Evolutionary conservation across 352 stramenopile genomes (phyloP), one percentile per base, ranked within the genome.

Genomic region (Phytophthora lateralis): DNA sequence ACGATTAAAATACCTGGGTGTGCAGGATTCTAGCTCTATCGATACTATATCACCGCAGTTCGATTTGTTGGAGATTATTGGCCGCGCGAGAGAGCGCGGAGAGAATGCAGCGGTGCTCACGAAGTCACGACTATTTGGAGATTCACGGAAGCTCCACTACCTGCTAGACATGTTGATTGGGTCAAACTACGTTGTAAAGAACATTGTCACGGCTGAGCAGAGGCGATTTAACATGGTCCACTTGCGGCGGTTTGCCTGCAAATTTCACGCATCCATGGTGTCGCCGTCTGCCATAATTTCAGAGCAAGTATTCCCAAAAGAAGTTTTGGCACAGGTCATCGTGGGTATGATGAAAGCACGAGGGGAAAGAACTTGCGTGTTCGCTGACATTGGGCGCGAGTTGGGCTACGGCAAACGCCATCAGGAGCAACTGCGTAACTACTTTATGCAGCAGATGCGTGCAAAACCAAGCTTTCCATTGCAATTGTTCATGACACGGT

Each of bases 321-420:
- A 88, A 27, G 51, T 79, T 24, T 30, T 93, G 8, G 69, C 76
- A 26, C 57, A 84, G 30, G 69, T 80, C 26, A 92, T 95, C 35
- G 81, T 83, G 1, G 68, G 75, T 11, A 85, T 92, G 55, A 66
- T 95, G 39, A 66, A 66, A n/a, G 64, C 75, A 27, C 82, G 84
- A 47, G 79, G 80, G 24, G 79, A 91, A 55, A 62, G 66, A 18
- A 91, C 80, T 20, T 91, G 82, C 50, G 84, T 95, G 27, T 90
- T 95, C 66, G 82, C 86, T n/a, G 84, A 95, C 35, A 89, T 95
- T 52, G 86, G 82, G 1, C 83, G 84, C n/a, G 84, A 93, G 35
- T 66, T 95, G 29, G 84, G 82, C 6, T 90, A 86, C 35, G 68
- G 71, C 27, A 95, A 95, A 62, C 78, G 82, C 6, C 75, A 88